Evolutionary conservation across 257 asterid genomes (phyloP).

Genomic region (Rubia yunnanensis): DNA sequence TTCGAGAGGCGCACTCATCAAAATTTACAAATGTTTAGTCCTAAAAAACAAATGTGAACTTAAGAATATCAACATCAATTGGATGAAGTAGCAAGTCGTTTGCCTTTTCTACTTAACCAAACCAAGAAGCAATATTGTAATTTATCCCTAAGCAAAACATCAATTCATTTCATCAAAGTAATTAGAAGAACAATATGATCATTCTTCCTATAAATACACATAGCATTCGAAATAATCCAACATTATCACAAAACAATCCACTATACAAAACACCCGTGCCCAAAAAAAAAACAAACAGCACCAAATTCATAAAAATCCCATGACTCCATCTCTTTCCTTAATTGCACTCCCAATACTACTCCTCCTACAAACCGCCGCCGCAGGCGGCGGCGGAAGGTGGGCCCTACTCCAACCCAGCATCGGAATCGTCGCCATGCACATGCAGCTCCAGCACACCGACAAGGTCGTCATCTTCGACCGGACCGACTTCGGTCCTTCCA

Average conservation of each 20-base stretch:
- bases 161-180: too few relatives aligned
- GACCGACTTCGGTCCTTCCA: conserved; percentile 41
- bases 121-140: too few relatives aligned
- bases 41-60: too few relatives aligned
- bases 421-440: conserved; percentile 54
- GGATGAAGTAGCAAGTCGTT: too few relatives aligned
- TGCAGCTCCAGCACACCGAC: conserved; percentile 47
- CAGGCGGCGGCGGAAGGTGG: conserved; percentile 35
- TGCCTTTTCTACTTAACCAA: too few relatives aligned
- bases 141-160: neutral
- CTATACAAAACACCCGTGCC: neutral
- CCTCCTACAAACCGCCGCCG: conserved; percentile 5
- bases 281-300: neutral
- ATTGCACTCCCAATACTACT: neutral
- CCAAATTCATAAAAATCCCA: neutral
- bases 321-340: conserved; percentile 9
- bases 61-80: too few relatives aligned
- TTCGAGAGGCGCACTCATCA: too few relatives aligned
- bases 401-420: conserved; percentile 22
- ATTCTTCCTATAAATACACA: neutral
- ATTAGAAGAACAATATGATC: neutral
- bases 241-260: neutral
- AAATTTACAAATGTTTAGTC: too few relatives aligned
- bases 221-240: neutral
- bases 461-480: conserved; percentile 40